Conservation (phyloP, 1,284 basidiomycete species). For the Trametes pubescens region DNA sequence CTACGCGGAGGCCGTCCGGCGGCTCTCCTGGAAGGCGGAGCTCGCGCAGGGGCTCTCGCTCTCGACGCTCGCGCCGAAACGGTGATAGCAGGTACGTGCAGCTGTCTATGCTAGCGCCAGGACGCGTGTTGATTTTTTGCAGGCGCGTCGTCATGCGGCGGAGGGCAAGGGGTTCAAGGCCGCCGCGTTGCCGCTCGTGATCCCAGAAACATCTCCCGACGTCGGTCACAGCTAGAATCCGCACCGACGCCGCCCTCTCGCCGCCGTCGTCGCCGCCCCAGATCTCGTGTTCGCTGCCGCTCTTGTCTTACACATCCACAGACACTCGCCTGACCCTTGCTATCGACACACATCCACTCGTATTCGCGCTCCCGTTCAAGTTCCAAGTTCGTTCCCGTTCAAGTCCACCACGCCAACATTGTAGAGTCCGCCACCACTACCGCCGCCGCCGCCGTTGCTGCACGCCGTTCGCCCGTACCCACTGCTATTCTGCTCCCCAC, state of each 20-base stretch:
- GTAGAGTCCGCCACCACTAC: slow-evolving; percentile 25
- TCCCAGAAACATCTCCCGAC: not conserved
- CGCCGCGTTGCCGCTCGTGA: slow-evolving; percentile 2
- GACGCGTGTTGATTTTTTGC: not conserved
- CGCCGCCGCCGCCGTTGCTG: slow-evolving; percentile 1
- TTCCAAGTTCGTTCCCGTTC: slow-evolving; percentile 1
- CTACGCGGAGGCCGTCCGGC: slow-evolving; percentile 75
- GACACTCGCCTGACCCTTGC: slow-evolving; percentile 25
- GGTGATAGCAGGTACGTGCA: slow-evolving; percentile 36
- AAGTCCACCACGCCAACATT: slow-evolving; percentile 7
- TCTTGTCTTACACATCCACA: slow-evolving; percentile 12
- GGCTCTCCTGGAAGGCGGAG: slow-evolving; percentile 83
- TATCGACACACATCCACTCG: slow-evolving; percentile 26
- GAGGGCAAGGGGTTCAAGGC: not conserved
- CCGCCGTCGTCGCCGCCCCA: not conserved
- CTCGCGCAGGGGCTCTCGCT: slow-evolving; percentile 74
- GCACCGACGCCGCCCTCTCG: not conserved
- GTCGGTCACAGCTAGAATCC: not conserved
- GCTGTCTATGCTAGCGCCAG: not conserved
- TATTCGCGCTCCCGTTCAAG: slow-evolving; percentile 19
- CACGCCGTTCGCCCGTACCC: slow-evolving; percentile 10
- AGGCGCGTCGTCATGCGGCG: slow-evolving; percentile 1
- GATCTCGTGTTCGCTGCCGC: not conserved
- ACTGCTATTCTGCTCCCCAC: not conserved
- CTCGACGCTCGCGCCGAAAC: slow-evolving; percentile 66